Base-by-base conservation (phyloP, 2,329 filamentous ascomycete species). In the Mollisia scopiformis region DNA sequence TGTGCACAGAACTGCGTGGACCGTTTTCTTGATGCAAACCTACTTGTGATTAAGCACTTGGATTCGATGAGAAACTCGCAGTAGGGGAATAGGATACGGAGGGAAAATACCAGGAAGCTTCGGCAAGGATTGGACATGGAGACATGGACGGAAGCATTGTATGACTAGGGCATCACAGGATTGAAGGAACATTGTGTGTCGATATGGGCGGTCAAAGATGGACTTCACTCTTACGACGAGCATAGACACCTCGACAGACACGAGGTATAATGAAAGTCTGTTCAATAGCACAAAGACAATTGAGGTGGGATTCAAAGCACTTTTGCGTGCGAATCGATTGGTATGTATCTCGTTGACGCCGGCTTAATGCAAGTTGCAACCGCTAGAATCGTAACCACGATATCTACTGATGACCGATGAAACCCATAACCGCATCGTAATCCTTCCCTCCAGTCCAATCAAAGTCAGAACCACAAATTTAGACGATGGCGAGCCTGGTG, bases 401-500 rank as follows among this genome's bases (percentile, higher is more conserved):
- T 62, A 43, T 57, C 33, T 59, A 58, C 58, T 59, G 57, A 59
- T 56, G 61, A 41, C 37, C 16, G 37, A 47, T 47, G 23, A 52
- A 55, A 55, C 61, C 57, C 66, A 67, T 67, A 63, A 64, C 62
- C 66, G 60, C 63, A 65, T 68, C 67, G 62, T 66, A 61, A 58
- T 61, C 66, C 67, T 61, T 55, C 63, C 59, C 55, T 73, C 75
- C 72, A 77, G 76, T 75, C 61, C 63, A 67, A 59, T 77, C 77
- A 76, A 76, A 78, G 76, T 76, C 73, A 78, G 75, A 74, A 71
- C 73, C 73, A 75, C 72, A 68, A 72, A 72, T 74, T 90, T 96
- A 98, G 79, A 98, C 95, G 76, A 99, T 95, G 73, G 90, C 90
- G 73, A 99, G 89, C 90, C 98, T 99, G 82, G 95, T 98, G 76